Percentiles rank a stretch among this genome's conserved stretches.
Evolutionary conservation across 2,329 filamentous ascomycete species (phyloP).

Genomic region (Aureobasidium mangrovei): DNA sequence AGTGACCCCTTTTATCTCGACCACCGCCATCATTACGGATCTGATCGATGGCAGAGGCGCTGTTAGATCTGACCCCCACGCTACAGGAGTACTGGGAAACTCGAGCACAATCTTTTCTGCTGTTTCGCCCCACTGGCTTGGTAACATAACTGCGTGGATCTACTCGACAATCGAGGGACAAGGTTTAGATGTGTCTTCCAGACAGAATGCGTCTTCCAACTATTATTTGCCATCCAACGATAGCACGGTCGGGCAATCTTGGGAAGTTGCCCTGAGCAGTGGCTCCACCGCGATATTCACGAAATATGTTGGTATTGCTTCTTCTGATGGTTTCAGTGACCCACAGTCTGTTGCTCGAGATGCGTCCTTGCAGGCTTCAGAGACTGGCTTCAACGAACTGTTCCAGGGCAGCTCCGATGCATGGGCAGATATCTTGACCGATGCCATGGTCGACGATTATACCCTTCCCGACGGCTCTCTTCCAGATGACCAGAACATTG

Average conservation of each 20-base stretch:
- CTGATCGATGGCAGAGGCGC: conserved; percentile 60
- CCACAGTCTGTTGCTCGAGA: conserved; percentile 47
- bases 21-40: conserved; percentile 54
- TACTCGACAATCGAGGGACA: conserved; percentile 45
- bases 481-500: conserved; percentile 47
- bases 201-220: conserved; percentile 36
- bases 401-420: conserved; percentile 50
- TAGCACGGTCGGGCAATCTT: conserved; percentile 57
- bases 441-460: conserved; percentile 56
- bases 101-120: conserved; percentile 52
- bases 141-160: conserved; percentile 54
- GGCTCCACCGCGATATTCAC: conserved; percentile 48
- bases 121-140: conserved; percentile 53
- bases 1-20: conserved; percentile 46
- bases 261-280: conserved; percentile 44
- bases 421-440: conserved; percentile 54
- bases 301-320: conserved; percentile 62
- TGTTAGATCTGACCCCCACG: conserved; percentile 52
- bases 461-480: conserved; percentile 48
- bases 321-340: conserved; percentile 56
- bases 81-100: conserved; percentile 46
- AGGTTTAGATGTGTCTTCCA: conserved; percentile 29
- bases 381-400: conserved; percentile 47
- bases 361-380: conserved; percentile 44
- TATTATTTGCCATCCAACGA: conserved; percentile 46